Base-by-base conservation (phyloP, 23 red algal genomes). In the Gracilaria gracilis region DNA sequence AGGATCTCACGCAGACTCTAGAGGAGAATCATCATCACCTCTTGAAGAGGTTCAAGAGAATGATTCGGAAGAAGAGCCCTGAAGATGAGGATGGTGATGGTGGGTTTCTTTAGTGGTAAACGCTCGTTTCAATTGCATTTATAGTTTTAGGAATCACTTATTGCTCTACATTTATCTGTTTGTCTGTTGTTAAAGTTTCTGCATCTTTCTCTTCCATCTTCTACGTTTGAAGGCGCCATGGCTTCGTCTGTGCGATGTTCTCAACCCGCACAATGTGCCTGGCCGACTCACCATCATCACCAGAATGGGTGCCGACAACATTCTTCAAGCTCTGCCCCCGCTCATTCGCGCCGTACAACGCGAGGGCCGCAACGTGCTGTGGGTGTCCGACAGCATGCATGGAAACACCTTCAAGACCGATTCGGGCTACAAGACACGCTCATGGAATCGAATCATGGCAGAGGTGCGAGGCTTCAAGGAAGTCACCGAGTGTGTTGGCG, bases 391-490 rank as follows among this genome's bases (percentile, higher is more conserved):
- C 65, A 91, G 94, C 55, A 99, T 99, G 97, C 97, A 99, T 57
- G 97, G 97, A 36, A 99, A 99, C 80, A 99, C 95, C 19, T 93
- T 93, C 76, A 92, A 92, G 39, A 75, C 94, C 33, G 87, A 93
- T 4, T 79, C 47, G 33, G 97, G 97, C 14, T 93, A 81, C 88
- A 99, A 99, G 88, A 99, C 97, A 14, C 94, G 97, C 42, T 57
- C 82, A 28, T 99, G 93, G 75, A 90, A 96, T 31, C 91, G 93
- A 23, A 95, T 99, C 24, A 80, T 96, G 46, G 65, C 79, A 16
- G 97, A 99, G 59, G 94, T 99, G 25, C 82, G 85, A 33, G 97
- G 93, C n/a, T 99, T 99, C 80, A 93, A 94, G 87, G 95, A 99
- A 47, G 97, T 99, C 42, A 99, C 97, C 24, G 96, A 98, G 61